These are phyloP conservation scores for Prinsepia uniflora DNA, from an alignment of 306 rosid genomes.

Conservation along the genomic window DNA sequence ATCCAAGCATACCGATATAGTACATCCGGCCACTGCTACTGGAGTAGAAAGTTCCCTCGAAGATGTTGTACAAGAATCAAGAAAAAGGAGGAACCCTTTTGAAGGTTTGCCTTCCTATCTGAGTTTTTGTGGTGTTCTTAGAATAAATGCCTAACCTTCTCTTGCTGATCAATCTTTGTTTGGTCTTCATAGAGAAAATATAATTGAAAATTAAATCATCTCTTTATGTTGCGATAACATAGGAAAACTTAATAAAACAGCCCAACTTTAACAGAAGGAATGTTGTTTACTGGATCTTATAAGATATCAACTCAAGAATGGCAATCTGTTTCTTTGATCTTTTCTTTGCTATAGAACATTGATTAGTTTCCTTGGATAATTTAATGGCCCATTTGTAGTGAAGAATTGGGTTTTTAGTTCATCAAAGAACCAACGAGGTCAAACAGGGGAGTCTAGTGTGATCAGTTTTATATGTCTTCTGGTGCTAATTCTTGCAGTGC, in stretches of 20 bases:
- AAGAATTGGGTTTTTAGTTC: not conserved
- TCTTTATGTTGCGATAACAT: not conserved
- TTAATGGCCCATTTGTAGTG: not conserved
- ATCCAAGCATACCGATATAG: constrained; percentile 53
- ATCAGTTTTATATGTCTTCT: not conserved
- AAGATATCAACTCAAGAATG: not conserved
- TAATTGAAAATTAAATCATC: not conserved
- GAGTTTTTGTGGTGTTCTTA: not conserved
- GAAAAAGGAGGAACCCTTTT: constrained; percentile 56
- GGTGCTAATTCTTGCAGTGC: not conserved
- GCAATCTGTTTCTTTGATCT: not conserved
- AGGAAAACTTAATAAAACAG: not conserved
- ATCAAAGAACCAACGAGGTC: not conserved
- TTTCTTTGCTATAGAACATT: not conserved
- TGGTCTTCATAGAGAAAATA: not conserved
- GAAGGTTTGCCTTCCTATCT: constrained; percentile 48
- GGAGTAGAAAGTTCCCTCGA: constrained; percentile 35
- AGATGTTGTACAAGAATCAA: constrained; percentile 41
- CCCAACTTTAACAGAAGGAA: not conserved
- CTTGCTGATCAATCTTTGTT: constrained; percentile 4
- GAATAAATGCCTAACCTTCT: not conserved
- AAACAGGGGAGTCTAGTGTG: not conserved
- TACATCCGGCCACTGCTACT: constrained; percentile 26
- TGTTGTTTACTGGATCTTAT: not conserved
- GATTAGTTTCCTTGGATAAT: not conserved